phyloP scores from a whole-genome alignment of 306 rosid species.

The Sophora flavescens region DNA sequence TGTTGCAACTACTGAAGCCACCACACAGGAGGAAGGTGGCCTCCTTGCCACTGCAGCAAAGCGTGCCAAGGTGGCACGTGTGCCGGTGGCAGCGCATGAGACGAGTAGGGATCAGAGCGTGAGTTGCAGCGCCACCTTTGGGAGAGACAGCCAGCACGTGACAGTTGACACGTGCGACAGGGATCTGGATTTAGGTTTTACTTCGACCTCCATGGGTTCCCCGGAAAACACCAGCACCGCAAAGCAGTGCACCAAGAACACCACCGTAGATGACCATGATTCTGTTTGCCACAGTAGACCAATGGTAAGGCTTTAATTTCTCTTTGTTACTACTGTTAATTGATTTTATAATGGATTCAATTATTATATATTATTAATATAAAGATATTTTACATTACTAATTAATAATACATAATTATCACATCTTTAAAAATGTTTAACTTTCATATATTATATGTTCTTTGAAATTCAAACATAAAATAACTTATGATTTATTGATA shows the following conservation, averaged over 20 bases:
- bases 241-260: slow-evolving; percentile 52
- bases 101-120: slow-evolving; percentile 63
- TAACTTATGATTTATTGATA: too few species aligned
- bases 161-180: slow-evolving; percentile 61
- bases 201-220: slow-evolving; percentile 71
- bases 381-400: too few species aligned
- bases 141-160: slow-evolving; percentile 59
- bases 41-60: background rate
- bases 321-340: background rate
- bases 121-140: slow-evolving; percentile 66
- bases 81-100: slow-evolving; percentile 47
- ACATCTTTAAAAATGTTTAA: too few species aligned
- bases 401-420: too few species aligned
- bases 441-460: too few species aligned
- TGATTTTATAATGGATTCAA: background rate
- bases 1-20: background rate
- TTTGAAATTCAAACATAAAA: too few species aligned
- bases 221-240: slow-evolving; percentile 68
- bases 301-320: slow-evolving; percentile 50
- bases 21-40: slow-evolving; percentile 20
- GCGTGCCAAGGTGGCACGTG: slow-evolving; percentile 46
- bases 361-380: too few species aligned
- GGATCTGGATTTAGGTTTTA: slow-evolving; percentile 53
- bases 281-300: slow-evolving; percentile 84
- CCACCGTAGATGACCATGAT: slow-evolving; percentile 74